A percentile compares a stretch with the other conserved stretches of the same genome.
Evolutionary conservation across 1,284 basidiomycete species (phyloP).

Genomic region (Naganishia cerealis): DNA sequence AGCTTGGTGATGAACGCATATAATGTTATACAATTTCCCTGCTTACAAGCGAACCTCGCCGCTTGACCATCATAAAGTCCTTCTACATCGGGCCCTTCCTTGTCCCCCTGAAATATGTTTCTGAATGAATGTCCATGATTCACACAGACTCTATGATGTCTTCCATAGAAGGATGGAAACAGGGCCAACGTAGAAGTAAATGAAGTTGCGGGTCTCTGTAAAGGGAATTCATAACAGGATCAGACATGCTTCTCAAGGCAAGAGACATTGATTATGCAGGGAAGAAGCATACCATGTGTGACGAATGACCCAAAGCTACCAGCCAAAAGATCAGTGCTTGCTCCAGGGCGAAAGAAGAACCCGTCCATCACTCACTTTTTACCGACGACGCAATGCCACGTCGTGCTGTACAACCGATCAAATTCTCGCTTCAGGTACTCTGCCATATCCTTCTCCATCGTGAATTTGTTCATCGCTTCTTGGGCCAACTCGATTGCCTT

Average conservation of each 20-base stretch:
- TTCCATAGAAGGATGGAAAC: constrained; percentile 93
- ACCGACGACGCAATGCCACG: constrained; percentile 90
- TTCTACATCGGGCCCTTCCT: not conserved
- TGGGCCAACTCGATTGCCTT: constrained; percentile 83
- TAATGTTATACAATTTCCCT: not conserved
- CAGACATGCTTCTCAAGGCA: not conserved
- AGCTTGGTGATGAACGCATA: not conserved
- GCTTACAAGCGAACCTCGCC: not conserved
- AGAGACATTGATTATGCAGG: constrained; percentile 3
- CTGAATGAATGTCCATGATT: not conserved
- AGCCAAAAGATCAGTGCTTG: not conserved
- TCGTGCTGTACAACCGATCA: constrained; percentile 82
- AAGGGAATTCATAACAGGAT: constrained; percentile 25
- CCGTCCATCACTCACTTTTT: constrained; percentile 63
- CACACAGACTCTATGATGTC: constrained; percentile 59
- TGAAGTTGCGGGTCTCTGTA: constrained; percentile 91
- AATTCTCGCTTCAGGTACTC: constrained; percentile 97
- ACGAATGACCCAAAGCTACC: constrained; percentile 86
- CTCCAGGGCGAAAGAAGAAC: not conserved
- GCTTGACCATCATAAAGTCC: not conserved
- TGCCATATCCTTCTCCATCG: constrained; percentile 95
- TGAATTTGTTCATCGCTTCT: constrained; percentile 81
- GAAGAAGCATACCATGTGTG: constrained; percentile 71
- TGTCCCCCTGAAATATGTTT: not conserved
- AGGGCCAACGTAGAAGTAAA: constrained; percentile 89